Evolutionary conservation across 352 stramenopile genomes (phyloP), one percentile per base, ranked within the genome.

Genomic region (Poterioochromonas sp.): DNA sequence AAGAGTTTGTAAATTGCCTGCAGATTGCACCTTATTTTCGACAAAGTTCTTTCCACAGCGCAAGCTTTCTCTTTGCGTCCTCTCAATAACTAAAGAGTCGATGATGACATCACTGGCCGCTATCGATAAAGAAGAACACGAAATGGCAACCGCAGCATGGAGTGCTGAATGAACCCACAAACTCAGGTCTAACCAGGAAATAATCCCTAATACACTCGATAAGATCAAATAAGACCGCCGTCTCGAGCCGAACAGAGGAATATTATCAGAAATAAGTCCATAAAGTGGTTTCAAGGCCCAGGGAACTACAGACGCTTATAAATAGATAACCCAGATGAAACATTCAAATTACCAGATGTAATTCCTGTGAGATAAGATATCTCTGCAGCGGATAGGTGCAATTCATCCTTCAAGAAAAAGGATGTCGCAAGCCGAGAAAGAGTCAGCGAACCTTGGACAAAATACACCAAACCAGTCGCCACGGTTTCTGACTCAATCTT

Each of bases 231-330:
- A 98, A 63, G 90, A 96, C 83, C 95, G 92, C 77, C 93, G 89
- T 80, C 94, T 87, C 82, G 96, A 97, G 0, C 92, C 91, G 77
- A 92, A 95, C 34, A 98, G 84, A 35, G 93, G 91, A 71, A 97
- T 86, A 53, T 90, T 94, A 86, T 98, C 94, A 12, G 87, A 95
- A 11, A 98, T 84, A 83, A 98, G 96, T 73, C 94, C 93, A 83
- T 97, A 98, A 0, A 98, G 77, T 34, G 94, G 93, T 80, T 96
- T 96, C 69, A 98, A 90, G 0, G 93, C 94, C 94, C 94, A 98
- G 0, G 94, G 94, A 34, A 97, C 86, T 79, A n/a, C n/a, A n/a
- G n/a, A n/a, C n/a, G n/a, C n/a, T n/a, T n/a, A n/a, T n/a, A n/a
- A n/a, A n/a, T n/a, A n/a, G n/a, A n/a, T n/a, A n/a, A n/a, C n/a